These are phyloP conservation scores for Quercus phellos DNA, from an alignment of 331 rosid genomes.

Conservation along the genomic window DNA sequence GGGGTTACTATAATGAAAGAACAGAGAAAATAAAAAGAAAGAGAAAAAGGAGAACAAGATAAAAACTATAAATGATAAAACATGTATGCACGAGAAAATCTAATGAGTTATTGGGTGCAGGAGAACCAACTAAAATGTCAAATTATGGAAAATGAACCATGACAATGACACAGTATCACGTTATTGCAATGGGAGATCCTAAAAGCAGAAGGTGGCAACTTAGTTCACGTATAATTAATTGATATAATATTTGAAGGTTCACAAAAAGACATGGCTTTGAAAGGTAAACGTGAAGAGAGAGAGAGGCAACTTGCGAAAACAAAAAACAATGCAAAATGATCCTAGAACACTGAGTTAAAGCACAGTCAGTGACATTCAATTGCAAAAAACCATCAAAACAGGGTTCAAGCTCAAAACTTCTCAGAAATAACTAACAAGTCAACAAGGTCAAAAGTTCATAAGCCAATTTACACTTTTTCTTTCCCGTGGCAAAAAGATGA, in stretches of 20 bases:
- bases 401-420: not conserved
- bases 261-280: no score
- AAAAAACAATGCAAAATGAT: conserved; percentile 8
- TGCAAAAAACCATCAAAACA: not conserved
- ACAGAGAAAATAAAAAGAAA: not conserved
- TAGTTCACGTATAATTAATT: no score
- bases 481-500: not conserved
- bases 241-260: no score
- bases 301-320: not conserved
- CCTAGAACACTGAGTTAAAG: not conserved
- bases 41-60: not conserved
- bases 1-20: not conserved
- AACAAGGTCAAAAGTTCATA: not conserved
- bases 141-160: not conserved
- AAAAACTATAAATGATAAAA: not conserved
- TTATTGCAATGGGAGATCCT: not conserved
- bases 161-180: not conserved
- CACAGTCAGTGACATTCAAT: conserved; percentile 1
- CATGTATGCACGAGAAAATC: not conserved
- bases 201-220: not conserved
- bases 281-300: no score
- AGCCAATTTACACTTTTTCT: not conserved
- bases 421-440: not conserved
- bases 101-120: not conserved
- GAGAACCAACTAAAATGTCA: not conserved